Evolutionary conservation across 1,284 basidiomycete genomes (phyloP).

Genomic region (Ustilago crameri): DNA sequence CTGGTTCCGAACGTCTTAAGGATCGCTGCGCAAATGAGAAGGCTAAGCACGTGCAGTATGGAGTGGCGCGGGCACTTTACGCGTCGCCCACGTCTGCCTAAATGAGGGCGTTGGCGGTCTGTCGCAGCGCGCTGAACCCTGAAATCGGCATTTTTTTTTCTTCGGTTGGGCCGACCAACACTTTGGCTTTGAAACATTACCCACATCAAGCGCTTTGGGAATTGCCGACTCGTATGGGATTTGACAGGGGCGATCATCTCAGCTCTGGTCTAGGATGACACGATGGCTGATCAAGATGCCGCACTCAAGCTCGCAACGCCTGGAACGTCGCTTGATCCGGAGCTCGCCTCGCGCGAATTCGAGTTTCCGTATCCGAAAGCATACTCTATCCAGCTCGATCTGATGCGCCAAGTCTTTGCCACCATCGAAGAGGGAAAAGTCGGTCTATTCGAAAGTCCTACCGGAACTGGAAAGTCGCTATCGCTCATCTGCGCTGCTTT

Average conservation of each 20-base stretch:
- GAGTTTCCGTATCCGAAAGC: conserved; percentile 71
- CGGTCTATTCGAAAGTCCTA: conserved; percentile 75
- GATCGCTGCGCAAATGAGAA: not conserved
- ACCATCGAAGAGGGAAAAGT: conserved; percentile 80
- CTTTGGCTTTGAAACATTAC: no score
- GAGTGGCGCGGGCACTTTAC: conserved; percentile 12
- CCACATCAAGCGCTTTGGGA: no score
- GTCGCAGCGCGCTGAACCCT: conserved; percentile 5
- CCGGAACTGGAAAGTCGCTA: conserved; percentile 71
- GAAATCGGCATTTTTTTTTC: not conserved
- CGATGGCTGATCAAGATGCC: conserved; percentile 2
- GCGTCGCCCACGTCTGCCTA: conserved; percentile 10
- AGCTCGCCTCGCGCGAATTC: conserved; percentile 43
- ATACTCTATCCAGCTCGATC: conserved; percentile 85
- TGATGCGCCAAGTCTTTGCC: conserved; percentile 87
- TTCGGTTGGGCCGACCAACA: conserved; percentile 7
- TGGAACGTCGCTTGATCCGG: conserved; percentile 8
- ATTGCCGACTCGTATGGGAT: no score
- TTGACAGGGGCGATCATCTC: not conserved
- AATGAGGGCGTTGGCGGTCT: not conserved
- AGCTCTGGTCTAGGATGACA: conserved; percentile 1
- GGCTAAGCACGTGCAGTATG: conserved; percentile 8
- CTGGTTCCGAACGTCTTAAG: no score
- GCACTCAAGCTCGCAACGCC: conserved; percentile 26
- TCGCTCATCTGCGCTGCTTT: conserved; percentile 69